Evolutionary conservation across 2,329 filamentous ascomycete genomes (phyloP).

Genomic region (Fusarium nelsonii): DNA sequence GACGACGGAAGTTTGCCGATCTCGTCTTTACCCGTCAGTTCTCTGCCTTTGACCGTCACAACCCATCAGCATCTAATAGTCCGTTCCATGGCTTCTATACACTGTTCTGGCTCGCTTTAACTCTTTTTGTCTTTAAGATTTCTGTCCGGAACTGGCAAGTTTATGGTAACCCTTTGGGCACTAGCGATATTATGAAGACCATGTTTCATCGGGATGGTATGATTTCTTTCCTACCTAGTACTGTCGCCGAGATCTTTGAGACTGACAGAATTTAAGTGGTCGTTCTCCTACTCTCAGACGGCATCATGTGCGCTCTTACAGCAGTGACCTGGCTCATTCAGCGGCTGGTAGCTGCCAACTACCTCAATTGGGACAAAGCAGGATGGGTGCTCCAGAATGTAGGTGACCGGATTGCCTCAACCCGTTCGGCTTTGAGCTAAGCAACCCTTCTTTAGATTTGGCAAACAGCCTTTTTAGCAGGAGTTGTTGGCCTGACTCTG

Average conservation of each 20-base stretch:
- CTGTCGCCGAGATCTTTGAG: too few species aligned
- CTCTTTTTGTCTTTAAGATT: slow-evolving; percentile 74
- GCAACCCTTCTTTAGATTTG: slow-evolving; percentile 62
- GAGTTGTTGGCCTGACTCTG: slow-evolving; percentile 74
- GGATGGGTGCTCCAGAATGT: slow-evolving; percentile 82
- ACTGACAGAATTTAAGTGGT: slow-evolving; percentile 55
- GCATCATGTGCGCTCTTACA: slow-evolving; percentile 74
- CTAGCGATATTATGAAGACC: slow-evolving; percentile 76
- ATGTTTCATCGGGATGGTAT: slow-evolving; percentile 70
- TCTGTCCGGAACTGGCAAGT: slow-evolving; percentile 75
- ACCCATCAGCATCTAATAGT: slow-evolving; percentile 71
- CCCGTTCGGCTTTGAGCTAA: neutral
- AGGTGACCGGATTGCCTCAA: slow-evolving; percentile 37
- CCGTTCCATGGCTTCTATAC: slow-evolving; percentile 85
- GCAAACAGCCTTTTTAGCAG: slow-evolving; percentile 74
- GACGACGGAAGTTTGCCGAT: slow-evolving; percentile 54
- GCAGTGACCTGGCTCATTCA: slow-evolving; percentile 76
- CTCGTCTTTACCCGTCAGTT: slow-evolving; percentile 80
- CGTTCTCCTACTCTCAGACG: slow-evolving; percentile 72
- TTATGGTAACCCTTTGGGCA: slow-evolving; percentile 77
- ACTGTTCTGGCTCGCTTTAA: slow-evolving; percentile 80
- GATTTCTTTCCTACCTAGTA: slow-evolving; percentile 3
- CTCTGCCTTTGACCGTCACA: slow-evolving; percentile 80
- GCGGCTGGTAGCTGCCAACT: slow-evolving; percentile 67
- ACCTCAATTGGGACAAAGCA: slow-evolving; percentile 73